Percentiles rank a stretch among this genome's conserved stretches.
These are phyloP conservation scores for Aphanomyces astaci DNA, from an alignment of 352 stramenopile species.

Conservation along the genomic window DNA sequence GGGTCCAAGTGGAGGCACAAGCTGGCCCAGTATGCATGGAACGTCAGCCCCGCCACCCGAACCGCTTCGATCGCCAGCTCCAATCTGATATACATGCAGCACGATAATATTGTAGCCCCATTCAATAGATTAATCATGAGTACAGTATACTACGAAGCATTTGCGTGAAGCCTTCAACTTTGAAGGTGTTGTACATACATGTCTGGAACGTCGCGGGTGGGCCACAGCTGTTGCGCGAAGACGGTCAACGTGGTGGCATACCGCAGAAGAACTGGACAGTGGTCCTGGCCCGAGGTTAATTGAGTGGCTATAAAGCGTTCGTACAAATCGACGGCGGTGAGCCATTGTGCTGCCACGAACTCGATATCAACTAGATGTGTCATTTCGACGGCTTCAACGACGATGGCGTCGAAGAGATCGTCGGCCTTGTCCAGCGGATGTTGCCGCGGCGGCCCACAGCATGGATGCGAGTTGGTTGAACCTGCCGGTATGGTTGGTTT, in stretches of 20 bases:
- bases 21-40: slow-evolving; percentile 12
- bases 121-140: slow-evolving; percentile 21
- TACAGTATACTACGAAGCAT: slow-evolving; percentile 34
- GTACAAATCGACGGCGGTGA: slow-evolving; percentile 29
- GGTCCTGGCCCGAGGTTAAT: slow-evolving; percentile 23
- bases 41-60: neutral
- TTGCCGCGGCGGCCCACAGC: slow-evolving; percentile 37
- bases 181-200: neutral
- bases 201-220: neutral
- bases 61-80: slow-evolving; percentile 50
- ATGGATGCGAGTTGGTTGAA: slow-evolving; percentile 29
- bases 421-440: slow-evolving; percentile 28
- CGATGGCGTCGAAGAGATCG: slow-evolving; percentile 32
- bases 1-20: slow-evolving; percentile 13
- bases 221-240: slow-evolving; percentile 45
- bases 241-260: slow-evolving; percentile 56
- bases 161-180: too few relatives aligned
- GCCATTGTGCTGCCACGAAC: neutral
- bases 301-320: slow-evolving; percentile 55
- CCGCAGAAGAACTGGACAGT: slow-evolving; percentile 34
- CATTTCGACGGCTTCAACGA: neutral
- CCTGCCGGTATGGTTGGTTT: neutral
- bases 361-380: neutral
- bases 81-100: slow-evolving; percentile 29
- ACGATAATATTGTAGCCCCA: neutral